Evolutionary conservation across 306 rosid species (phyloP).

Genomic region (Mimosa bimucronata): DNA sequence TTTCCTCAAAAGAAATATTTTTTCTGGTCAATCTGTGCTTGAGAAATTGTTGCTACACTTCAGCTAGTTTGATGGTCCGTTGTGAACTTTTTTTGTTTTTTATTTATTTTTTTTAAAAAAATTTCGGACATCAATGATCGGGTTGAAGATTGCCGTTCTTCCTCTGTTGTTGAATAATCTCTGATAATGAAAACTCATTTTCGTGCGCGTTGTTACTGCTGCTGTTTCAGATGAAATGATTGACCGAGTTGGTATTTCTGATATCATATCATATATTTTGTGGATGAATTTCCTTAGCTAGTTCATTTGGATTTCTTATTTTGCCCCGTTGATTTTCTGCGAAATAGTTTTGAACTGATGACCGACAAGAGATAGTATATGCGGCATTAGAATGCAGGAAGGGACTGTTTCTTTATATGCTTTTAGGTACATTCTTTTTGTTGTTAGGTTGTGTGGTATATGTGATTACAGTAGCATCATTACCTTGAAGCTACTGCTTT

Average conservation of each 20-base stretch:
- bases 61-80: conserved; percentile 34
- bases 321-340: conserved; percentile 9
- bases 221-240: conserved; percentile 24
- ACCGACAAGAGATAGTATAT: conserved; percentile 27
- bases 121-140: conserved; percentile 44
- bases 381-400: conserved; percentile 36
- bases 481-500: conserved; percentile 44
- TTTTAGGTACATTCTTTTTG: conserved; percentile 47
- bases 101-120: not conserved
- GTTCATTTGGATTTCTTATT: not conserved
- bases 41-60: conserved; percentile 23
- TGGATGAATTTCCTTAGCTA: conserved; percentile 30
- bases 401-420: conserved; percentile 34
- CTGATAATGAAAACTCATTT: not conserved
- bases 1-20: not conserved
- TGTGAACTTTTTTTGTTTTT: not conserved
- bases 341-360: conserved; percentile 35
- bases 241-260: conserved; percentile 32
- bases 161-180: conserved; percentile 16
- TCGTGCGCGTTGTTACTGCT: not conserved
- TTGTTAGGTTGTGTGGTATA: conserved; percentile 41
- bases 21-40: conserved; percentile 17
- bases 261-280: conserved; percentile 34
- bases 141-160: conserved; percentile 39
- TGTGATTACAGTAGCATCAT: conserved; percentile 45